A percentile compares a stretch with the other conserved stretches of the same genome.
These are phyloP conservation scores for Favolaschia claudopus DNA, from an alignment of 768 basidiomycete species.

Conservation along the genomic window DNA sequence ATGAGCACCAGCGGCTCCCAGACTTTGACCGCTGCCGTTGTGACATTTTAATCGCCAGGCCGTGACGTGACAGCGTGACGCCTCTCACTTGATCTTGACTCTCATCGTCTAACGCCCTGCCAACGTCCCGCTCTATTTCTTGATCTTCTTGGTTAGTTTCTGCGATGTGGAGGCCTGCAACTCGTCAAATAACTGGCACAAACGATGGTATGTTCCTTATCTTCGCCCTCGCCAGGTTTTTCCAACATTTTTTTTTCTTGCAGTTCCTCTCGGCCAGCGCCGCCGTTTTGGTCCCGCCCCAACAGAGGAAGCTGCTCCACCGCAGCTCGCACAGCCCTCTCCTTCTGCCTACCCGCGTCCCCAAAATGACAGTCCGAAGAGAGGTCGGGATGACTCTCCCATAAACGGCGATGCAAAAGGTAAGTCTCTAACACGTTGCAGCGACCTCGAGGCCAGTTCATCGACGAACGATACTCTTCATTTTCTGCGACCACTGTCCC, in stretches of 20 bases:
- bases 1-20: not conserved
- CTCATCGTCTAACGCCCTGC: constrained; percentile 42
- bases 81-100: constrained; percentile 37
- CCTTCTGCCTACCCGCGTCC: constrained; percentile 85
- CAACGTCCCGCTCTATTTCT: constrained; percentile 25
- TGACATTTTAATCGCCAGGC: not conserved
- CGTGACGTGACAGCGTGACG: not conserved
- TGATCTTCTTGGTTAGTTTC: constrained; percentile 39
- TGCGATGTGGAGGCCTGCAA: constrained; percentile 89
- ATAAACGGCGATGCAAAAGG: constrained; percentile 70
- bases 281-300: constrained; percentile 93
- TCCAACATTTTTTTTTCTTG: constrained; percentile 31
- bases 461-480: constrained; percentile 38
- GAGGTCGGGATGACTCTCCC: constrained; percentile 74
- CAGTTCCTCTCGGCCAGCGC: constrained; percentile 84
- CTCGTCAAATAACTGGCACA: constrained; percentile 89
- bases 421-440: constrained; percentile 58
- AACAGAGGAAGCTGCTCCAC: constrained; percentile 80
- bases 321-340: constrained; percentile 87
- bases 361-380: constrained; percentile 62
- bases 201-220: constrained; percentile 79
- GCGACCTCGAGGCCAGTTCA: constrained; percentile 47
- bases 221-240: constrained; percentile 7
- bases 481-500: constrained; percentile 32
- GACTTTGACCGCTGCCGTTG: constrained; percentile 19